Conservation (phyloP, 352 stramenopile species). For the Pythium coloratum region DNA sequence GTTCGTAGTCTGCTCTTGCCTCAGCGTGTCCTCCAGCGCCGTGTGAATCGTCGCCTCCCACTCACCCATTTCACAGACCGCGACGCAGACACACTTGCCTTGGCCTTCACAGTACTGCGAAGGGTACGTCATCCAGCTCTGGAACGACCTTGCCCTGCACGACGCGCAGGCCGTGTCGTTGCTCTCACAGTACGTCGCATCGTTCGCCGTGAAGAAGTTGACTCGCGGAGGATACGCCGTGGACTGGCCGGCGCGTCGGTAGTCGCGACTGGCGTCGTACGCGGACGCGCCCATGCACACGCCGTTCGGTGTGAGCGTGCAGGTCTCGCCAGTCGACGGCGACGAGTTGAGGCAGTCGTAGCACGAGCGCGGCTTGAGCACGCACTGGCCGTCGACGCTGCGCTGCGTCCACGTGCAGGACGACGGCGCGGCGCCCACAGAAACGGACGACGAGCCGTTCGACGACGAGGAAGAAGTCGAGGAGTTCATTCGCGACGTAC, state of each 20-base stretch:
- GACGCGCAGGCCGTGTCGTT: slow-evolving; percentile 39
- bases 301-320: slow-evolving; percentile 48
- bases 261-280: slow-evolving; percentile 56
- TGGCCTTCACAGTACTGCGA: slow-evolving; percentile 50
- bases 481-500: slow-evolving; percentile 25
- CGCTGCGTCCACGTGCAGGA: slow-evolving; percentile 47
- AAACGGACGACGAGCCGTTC: slow-evolving; percentile 1
- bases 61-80: slow-evolving; percentile 39
- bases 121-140: slow-evolving; percentile 32
- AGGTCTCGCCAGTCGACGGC: slow-evolving; percentile 39
- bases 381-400: slow-evolving; percentile 31
- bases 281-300: slow-evolving; percentile 40
- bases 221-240: slow-evolving; percentile 44
- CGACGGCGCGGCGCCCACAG: slow-evolving; percentile 23
- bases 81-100: slow-evolving; percentile 49
- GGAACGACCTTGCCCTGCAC: slow-evolving; percentile 42
- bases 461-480: slow-evolving; percentile 12
- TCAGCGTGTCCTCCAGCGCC: slow-evolving; percentile 29
- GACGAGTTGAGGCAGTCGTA: slow-evolving; percentile 24
- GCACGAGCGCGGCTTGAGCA: slow-evolving; percentile 43
- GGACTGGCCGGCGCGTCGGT: slow-evolving; percentile 35
- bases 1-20: slow-evolving; percentile 23
- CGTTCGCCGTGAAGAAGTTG: slow-evolving; percentile 60
- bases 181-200: slow-evolving; percentile 54
- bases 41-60: slow-evolving; percentile 47